A percentile compares a stretch with the other conserved stretches of the same genome.
Conservation (phyloP, 2,329 filamentous ascomycete genomes). For the Myriosclerotinia scirpicola region DNA sequence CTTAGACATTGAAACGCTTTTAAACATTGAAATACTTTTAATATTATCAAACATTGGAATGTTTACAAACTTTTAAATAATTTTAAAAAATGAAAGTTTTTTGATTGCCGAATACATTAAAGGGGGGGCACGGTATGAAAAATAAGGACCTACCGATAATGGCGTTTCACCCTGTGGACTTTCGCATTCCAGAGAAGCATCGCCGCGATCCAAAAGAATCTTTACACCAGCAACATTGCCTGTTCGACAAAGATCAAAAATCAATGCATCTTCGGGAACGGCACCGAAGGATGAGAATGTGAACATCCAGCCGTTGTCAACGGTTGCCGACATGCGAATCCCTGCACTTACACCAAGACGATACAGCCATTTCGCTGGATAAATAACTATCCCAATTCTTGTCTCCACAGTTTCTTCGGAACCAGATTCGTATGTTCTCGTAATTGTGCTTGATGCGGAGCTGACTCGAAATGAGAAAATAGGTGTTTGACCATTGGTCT, state of each 20-base stretch:
- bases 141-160: neutral
- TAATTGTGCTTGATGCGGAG: neutral
- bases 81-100: too few species aligned
- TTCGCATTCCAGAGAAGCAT: conserved; percentile 5
- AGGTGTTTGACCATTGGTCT: neutral
- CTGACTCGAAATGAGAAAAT: conserved; percentile 3
- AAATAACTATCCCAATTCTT: neutral
- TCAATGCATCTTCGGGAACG: conserved; percentile 6
- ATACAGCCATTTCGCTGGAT: neutral
- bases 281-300: neutral
- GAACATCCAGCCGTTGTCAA: conserved; percentile 8
- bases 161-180: neutral
- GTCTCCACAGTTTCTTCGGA: neutral
- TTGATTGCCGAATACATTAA: too few species aligned
- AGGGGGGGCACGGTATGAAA: too few species aligned
- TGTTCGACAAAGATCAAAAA: conserved; percentile 14
- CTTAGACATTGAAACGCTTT: too few species aligned
- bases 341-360: neutral
- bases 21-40: too few species aligned
- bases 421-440: neutral
- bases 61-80: too few species aligned
- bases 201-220: conserved; percentile 8
- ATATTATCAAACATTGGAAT: too few species aligned
- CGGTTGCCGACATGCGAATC: neutral
- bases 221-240: conserved; percentile 18